phyloP scores from a whole-genome alignment of 2,329 filamentous ascomycete species.

The Colletotrichum endophyticum region DNA sequence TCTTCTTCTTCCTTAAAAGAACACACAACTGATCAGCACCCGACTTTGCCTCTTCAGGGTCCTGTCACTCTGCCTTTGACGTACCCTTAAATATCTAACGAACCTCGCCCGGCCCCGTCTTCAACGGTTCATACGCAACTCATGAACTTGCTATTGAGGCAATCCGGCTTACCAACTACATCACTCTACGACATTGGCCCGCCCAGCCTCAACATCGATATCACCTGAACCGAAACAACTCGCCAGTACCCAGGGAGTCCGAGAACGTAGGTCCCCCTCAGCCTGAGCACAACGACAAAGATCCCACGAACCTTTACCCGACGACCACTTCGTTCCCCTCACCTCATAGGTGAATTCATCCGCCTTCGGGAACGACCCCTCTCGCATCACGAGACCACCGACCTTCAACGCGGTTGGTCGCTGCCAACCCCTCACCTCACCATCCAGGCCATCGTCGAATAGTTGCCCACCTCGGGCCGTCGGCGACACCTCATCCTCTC shows the following conservation, averaged over 20 bases:
- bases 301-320: background rate
- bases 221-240: conserved; percentile 2
- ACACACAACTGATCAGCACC: conserved; percentile 6
- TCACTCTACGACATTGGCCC: conserved; percentile 27
- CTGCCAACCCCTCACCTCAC: background rate
- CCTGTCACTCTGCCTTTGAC: conserved; percentile 12
- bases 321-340: background rate
- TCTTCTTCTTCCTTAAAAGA: conserved; percentile 16
- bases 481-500: background rate
- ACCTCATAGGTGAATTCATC: background rate
- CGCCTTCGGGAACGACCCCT: background rate
- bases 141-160: conserved; percentile 50
- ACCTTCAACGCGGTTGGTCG: background rate
- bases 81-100: conserved; percentile 12
- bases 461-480: background rate
- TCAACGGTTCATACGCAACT: conserved; percentile 15
- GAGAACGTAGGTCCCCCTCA: background rate
- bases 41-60: conserved; percentile 7
- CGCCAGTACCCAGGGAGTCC: background rate
- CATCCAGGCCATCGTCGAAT: background rate
- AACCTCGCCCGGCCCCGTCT: conserved; percentile 12
- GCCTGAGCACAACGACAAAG: background rate
- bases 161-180: background rate
- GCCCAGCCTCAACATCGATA: conserved; percentile 15
- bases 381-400: background rate